Evolutionary conservation across 2,329 filamentous ascomycete genomes (phyloP).

Genomic region (Alternaria panax): DNA sequence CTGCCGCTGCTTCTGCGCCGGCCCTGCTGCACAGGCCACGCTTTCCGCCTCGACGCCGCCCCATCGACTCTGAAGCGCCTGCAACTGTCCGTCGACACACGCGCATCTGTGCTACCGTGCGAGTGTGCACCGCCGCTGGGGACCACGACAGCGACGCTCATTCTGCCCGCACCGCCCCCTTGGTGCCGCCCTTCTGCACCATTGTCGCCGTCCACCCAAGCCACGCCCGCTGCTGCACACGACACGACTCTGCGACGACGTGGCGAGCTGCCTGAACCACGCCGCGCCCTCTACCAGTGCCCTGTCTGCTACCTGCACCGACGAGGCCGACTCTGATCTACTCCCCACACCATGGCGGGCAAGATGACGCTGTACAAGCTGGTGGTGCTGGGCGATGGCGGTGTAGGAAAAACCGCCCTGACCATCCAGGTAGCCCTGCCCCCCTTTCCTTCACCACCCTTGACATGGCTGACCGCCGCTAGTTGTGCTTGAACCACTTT

Average conservation of each 20-base stretch:
- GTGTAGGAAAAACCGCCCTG: constrained; percentile 91
- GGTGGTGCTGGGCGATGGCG: constrained; percentile 93
- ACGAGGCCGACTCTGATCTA: constrained; percentile 8
- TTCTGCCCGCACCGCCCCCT: constrained; percentile 22
- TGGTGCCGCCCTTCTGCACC: constrained; percentile 19
- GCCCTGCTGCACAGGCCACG: constrained; percentile 32
- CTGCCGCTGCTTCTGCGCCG: constrained; percentile 29
- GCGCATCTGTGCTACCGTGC: constrained; percentile 30
- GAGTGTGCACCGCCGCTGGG: constrained; percentile 27
- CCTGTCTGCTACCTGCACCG: constrained; percentile 6
- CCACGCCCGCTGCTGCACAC: constrained; percentile 20
- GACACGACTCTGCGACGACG: constrained; percentile 28
- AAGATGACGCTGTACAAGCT: constrained; percentile 97
- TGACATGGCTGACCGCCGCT: constrained; percentile 27
- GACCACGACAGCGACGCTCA: constrained; percentile 18
- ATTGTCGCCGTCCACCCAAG: constrained; percentile 12
- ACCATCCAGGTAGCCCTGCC: constrained; percentile 78
- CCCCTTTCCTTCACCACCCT: neutral
- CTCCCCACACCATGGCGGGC: constrained; percentile 71
- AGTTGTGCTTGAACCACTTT: constrained; percentile 97
- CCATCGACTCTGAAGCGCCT: constrained; percentile 35
- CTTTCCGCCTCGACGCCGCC: constrained; percentile 26
- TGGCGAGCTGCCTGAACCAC: constrained; percentile 23
- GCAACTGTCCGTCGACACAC: constrained; percentile 41
- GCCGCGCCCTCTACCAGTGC: constrained; percentile 13